phyloP scores from a whole-genome alignment of 805 yeast genomes.

The Yarrowia divulgata region DNA sequence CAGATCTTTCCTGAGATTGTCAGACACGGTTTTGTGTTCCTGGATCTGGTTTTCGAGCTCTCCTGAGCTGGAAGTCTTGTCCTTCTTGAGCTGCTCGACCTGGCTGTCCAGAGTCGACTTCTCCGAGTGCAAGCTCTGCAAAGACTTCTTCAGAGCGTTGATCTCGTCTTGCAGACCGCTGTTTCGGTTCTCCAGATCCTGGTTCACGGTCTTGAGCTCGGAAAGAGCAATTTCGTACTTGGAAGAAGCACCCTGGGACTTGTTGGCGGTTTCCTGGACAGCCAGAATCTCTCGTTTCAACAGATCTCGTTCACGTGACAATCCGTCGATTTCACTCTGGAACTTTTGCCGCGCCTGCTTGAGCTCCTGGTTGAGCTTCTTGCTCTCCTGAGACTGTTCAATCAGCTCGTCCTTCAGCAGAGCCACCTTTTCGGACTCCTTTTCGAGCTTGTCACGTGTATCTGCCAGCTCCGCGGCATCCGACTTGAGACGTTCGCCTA shows the following conservation, averaged over 20 bases:
- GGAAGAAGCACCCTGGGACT: slow-evolving; percentile 27
- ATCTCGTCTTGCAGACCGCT: slow-evolving; percentile 10
- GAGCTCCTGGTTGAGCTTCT: slow-evolving; percentile 47
- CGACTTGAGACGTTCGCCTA: slow-evolving; percentile 56
- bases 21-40: slow-evolving; percentile 37
- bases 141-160: neutral
- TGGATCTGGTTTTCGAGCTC: slow-evolving; percentile 25
- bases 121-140: neutral
- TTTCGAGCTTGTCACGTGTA: slow-evolving; percentile 49
- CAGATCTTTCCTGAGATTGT: slow-evolving; percentile 44
- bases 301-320: slow-evolving; percentile 44
- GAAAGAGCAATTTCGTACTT: slow-evolving; percentile 50
- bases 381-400: slow-evolving; percentile 46
- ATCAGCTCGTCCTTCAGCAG: slow-evolving; percentile 54
- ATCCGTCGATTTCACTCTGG: slow-evolving; percentile 40
- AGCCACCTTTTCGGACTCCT: slow-evolving; percentile 51
- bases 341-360: slow-evolving; percentile 44
- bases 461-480: slow-evolving; percentile 51
- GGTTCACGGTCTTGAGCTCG: slow-evolving; percentile 42
- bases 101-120: neutral
- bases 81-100: neutral
- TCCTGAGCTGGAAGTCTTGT: slow-evolving; percentile 1
- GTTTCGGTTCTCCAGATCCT: slow-evolving; percentile 19
- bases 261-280: slow-evolving; percentile 12
- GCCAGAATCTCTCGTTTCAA: slow-evolving; percentile 44